Evolutionary conservation across 148 eudicot species (phyloP).

Genomic region (Persicaria maculosa): DNA sequence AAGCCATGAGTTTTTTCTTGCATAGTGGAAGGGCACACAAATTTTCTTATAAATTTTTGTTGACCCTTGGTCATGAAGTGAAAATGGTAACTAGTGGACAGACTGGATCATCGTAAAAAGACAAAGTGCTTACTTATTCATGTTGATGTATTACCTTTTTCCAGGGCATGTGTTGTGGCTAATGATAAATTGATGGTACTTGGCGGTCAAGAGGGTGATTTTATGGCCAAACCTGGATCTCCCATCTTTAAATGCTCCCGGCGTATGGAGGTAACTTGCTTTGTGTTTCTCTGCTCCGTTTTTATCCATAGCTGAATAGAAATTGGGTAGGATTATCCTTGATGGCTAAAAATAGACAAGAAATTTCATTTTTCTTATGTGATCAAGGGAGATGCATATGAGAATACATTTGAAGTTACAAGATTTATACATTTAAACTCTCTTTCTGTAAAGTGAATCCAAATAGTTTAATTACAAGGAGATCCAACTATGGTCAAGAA

Average conservation of each 20-base stretch:
- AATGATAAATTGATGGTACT: conserved; percentile 71
- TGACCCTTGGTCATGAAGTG: neutral
- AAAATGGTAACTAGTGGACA: neutral
- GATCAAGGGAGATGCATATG: neutral
- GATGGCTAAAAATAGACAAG: neutral
- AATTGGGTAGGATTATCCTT: neutral
- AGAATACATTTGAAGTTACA: too few relatives aligned
- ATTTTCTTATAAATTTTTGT: neutral
- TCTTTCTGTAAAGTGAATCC: neutral
- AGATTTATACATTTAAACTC: neutral
- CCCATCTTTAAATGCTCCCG: conserved; percentile 98
- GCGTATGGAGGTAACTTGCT: conserved; percentile 64
- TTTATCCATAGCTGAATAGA: neutral
- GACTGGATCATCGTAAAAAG: neutral
- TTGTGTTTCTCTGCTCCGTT: neutral
- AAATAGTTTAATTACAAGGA: too few relatives aligned
- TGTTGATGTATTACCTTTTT: conserved; percentile 1
- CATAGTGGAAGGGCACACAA: neutral
- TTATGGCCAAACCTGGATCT: conserved; percentile 99
- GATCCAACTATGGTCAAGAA: neutral
- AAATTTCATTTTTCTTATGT: neutral
- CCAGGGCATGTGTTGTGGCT: conserved; percentile 79
- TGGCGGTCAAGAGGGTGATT: conserved; percentile 99
- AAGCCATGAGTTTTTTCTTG: neutral
- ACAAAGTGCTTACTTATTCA: neutral